These are phyloP conservation scores for Colletotrichum graminicola DNA, from an alignment of 2,329 filamentous ascomycete species.

Conservation along the genomic window DNA sequence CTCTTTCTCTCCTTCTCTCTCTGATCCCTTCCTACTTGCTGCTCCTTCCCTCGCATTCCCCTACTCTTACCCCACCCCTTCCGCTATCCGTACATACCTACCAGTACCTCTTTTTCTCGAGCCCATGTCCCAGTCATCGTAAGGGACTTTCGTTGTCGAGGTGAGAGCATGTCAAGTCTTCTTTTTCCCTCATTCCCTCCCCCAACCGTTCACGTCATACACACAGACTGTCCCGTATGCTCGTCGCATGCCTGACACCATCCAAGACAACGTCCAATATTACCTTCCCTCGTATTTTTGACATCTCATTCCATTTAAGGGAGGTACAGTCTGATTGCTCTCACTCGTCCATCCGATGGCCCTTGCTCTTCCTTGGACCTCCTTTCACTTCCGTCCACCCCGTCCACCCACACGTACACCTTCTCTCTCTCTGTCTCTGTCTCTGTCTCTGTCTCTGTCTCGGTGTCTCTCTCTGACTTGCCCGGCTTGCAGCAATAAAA, in stretches of 20 bases:
- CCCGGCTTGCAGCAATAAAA: constrained; percentile 7
- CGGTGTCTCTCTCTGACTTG: neutral
- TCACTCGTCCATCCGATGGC: neutral
- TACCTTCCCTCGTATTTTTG: neutral
- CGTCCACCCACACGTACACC: neutral
- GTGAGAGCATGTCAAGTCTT: neutral
- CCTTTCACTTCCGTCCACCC: neutral
- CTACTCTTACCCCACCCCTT: neutral
- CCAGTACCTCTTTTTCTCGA: neutral
- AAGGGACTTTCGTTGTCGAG: neutral
- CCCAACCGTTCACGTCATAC: neutral
- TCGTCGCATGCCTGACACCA: neutral
- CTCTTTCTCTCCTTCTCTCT: neutral
- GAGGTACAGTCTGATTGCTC: neutral
- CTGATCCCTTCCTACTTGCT: neutral
- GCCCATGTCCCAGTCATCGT: neutral
- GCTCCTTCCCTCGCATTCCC: neutral
- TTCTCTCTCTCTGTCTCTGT: neutral
- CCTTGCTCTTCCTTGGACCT: neutral
- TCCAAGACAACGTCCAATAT: constrained; percentile 2
- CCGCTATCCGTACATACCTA: neutral
- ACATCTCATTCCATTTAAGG: neutral
- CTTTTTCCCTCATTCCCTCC: neutral
- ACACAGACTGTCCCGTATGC: neutral
- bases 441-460: neutral